phyloP scores from a whole-genome alignment of 2,329 filamentous ascomycete species.

The Graphium sp. region DNA sequence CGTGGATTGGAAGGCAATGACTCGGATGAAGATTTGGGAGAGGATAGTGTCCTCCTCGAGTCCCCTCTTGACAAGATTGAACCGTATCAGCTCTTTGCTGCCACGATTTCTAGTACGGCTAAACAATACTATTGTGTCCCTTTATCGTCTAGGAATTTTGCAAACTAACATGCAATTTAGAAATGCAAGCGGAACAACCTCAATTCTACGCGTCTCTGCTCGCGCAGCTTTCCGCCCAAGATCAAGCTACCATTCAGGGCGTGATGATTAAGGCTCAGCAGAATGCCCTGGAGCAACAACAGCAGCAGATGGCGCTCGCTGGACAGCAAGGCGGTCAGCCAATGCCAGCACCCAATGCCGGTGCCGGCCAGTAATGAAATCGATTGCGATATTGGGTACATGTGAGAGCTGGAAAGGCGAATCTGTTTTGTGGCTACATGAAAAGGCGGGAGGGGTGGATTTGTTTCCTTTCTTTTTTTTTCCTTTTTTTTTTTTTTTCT shows the following conservation, averaged over 20 bases:
- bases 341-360: constrained; percentile 6
- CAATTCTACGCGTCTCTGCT: constrained; percentile 73
- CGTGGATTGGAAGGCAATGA: constrained; percentile 47
- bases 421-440: background rate
- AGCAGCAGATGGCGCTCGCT: constrained; percentile 11
- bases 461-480: constrained; percentile 1
- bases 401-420: background rate
- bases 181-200: constrained; percentile 78
- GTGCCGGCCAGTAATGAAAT: constrained; percentile 2
- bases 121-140: background rate
- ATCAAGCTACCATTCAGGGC: constrained; percentile 64
- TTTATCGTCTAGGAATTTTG: background rate
- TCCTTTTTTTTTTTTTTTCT: background rate
- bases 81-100: constrained; percentile 79
- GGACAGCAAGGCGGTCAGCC: constrained; percentile 7
- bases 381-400: background rate
- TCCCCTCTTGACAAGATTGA: constrained; percentile 91
- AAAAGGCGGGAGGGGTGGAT: background rate
- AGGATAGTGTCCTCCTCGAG: constrained; percentile 84
- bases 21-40: constrained; percentile 76
- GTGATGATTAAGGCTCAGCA: constrained; percentile 50
- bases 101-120: constrained; percentile 62
- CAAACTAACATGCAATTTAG: constrained; percentile 31
- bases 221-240: constrained; percentile 60
- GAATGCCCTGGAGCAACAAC: constrained; percentile 20